These are phyloP conservation scores for Schwanniomyces etchellsii DNA, from an alignment of 1,139 yeast species.

Conservation along the genomic window DNA sequence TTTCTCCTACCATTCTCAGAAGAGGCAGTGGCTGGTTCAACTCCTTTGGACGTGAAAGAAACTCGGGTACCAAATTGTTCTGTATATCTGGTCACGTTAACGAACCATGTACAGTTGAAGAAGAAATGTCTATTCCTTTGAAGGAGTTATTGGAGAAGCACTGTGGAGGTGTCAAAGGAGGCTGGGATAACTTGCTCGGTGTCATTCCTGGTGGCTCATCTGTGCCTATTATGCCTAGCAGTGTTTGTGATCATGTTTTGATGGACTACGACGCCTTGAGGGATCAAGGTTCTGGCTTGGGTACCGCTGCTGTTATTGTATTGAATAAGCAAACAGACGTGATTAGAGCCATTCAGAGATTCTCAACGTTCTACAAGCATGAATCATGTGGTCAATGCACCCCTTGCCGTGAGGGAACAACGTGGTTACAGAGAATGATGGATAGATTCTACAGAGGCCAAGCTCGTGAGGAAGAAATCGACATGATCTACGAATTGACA, in stretches of 20 bases:
- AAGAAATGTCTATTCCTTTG: slow-evolving; percentile 86
- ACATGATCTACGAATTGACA: slow-evolving; percentile 73
- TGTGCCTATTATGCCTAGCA: slow-evolving; percentile 72
- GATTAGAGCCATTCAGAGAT: slow-evolving; percentile 78
- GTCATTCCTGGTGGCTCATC: slow-evolving; percentile 89
- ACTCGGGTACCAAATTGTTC: slow-evolving; percentile 73
- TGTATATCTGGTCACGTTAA: slow-evolving; percentile 88
- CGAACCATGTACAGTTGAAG: slow-evolving; percentile 89
- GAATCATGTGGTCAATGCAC: slow-evolving; percentile 94
- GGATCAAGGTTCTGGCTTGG: slow-evolving; percentile 81
- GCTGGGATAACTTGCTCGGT: slow-evolving; percentile 85
- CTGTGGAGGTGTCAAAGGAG: slow-evolving; percentile 87
- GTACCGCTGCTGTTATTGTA: slow-evolving; percentile 89
- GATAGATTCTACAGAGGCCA: slow-evolving; percentile 73
- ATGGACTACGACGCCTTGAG: slow-evolving; percentile 86
- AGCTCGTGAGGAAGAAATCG: slow-evolving; percentile 75
- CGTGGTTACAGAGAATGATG: slow-evolving; percentile 81
- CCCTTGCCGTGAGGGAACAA: slow-evolving; percentile 92
- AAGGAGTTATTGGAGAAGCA: slow-evolving; percentile 77
- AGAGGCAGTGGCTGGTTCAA: slow-evolving; percentile 88
- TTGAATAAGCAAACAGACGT: slow-evolving; percentile 83
- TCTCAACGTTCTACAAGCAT: slow-evolving; percentile 77
- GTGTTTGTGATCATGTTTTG: slow-evolving; percentile 57
- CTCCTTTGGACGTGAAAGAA: slow-evolving; percentile 77
- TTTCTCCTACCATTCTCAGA: slow-evolving; percentile 81